Percentiles rank a stretch among this genome's conserved stretches.
Evolutionary conservation across 495 filamentous ascomycete genomes (phyloP).

Genomic region (Penicillium angulare): DNA sequence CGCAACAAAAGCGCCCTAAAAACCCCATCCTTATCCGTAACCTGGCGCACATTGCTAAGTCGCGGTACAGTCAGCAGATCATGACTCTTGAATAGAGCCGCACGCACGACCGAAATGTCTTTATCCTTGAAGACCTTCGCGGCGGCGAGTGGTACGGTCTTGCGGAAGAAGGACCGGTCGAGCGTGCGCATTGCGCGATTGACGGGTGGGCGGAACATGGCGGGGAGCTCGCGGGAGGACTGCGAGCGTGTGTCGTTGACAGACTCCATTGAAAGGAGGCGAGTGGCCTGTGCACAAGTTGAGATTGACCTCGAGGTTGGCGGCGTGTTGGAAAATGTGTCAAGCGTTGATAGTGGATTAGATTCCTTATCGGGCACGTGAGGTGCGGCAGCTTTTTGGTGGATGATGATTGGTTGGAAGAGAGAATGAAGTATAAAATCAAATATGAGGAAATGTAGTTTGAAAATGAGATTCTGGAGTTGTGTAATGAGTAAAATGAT

Average conservation of each 20-base stretch:
- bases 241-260: slow-evolving; percentile 15
- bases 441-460: background rate
- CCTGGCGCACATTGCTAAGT: slow-evolving; percentile 53
- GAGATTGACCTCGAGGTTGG: background rate
- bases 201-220: slow-evolving; percentile 78
- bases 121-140: slow-evolving; percentile 70
- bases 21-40: slow-evolving; percentile 45
- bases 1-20: slow-evolving; percentile 74
- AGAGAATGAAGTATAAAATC: background rate
- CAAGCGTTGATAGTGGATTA: slow-evolving; percentile 5
- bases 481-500: too few relatives aligned
- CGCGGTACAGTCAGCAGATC: slow-evolving; percentile 63
- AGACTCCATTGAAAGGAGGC: slow-evolving; percentile 31
- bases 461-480: too few relatives aligned
- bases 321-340: slow-evolving; percentile 7
- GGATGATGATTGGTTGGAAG: background rate
- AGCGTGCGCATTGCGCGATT: slow-evolving; percentile 76
- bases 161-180: slow-evolving; percentile 80
- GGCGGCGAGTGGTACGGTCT: slow-evolving; percentile 71
- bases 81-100: slow-evolving; percentile 51
- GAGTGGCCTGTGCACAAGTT: background rate
- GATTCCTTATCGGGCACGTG: slow-evolving; percentile 25
- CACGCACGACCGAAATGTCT: slow-evolving; percentile 66
- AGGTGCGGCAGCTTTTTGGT: background rate
- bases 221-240: slow-evolving; percentile 29